These are phyloP conservation scores for Clathrospora elynae DNA, from an alignment of 2,329 filamentous ascomycete genomes.

Conservation along the genomic window DNA sequence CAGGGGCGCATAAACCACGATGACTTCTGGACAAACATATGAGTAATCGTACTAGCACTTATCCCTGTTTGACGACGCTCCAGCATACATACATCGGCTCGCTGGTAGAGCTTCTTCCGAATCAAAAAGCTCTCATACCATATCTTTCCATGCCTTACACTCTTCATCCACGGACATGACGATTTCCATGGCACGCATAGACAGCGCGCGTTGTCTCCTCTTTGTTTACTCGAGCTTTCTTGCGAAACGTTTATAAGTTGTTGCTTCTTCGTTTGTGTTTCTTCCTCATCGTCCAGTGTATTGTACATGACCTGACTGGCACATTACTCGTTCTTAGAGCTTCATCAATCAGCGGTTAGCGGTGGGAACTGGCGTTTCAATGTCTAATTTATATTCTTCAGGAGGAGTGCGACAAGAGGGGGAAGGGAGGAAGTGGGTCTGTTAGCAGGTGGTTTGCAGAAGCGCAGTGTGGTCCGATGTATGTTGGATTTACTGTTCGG, in stretches of 20 bases:
- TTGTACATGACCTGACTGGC: constrained; percentile 19
- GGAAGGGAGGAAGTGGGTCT: constrained; percentile 1
- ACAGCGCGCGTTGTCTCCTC: constrained; percentile 30
- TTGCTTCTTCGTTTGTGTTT: constrained; percentile 15
- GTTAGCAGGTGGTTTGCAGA: constrained; percentile 5
- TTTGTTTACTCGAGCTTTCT: constrained; percentile 8
- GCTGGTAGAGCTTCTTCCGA: constrained; percentile 39
- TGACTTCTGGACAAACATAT: no score
- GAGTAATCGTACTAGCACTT: no score
- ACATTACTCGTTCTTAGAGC: constrained; percentile 24
- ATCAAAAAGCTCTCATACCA: constrained; percentile 33
- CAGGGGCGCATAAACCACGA: constrained; percentile 28
- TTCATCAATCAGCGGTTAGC: constrained; percentile 22
- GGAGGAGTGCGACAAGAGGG: constrained; percentile 1
- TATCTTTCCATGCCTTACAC: constrained; percentile 13
- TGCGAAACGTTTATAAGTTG: constrained; percentile 15
- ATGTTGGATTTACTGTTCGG: constrained; percentile 1
- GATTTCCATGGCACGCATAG: constrained; percentile 38
- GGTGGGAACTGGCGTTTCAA: constrained; percentile 24
- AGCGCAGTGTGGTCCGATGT: neutral
- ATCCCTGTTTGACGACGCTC: constrained; percentile 16
- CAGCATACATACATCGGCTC: constrained; percentile 30
- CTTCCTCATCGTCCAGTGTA: constrained; percentile 21
- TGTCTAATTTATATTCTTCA: constrained; percentile 33
- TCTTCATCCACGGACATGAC: constrained; percentile 32